Percentiles rank a stretch among this genome's conserved stretches.
These are phyloP conservation scores for Cutaneotrichosporon dermatis DNA, from an alignment of 1,284 basidiomycete species.

Conservation along the genomic window DNA sequence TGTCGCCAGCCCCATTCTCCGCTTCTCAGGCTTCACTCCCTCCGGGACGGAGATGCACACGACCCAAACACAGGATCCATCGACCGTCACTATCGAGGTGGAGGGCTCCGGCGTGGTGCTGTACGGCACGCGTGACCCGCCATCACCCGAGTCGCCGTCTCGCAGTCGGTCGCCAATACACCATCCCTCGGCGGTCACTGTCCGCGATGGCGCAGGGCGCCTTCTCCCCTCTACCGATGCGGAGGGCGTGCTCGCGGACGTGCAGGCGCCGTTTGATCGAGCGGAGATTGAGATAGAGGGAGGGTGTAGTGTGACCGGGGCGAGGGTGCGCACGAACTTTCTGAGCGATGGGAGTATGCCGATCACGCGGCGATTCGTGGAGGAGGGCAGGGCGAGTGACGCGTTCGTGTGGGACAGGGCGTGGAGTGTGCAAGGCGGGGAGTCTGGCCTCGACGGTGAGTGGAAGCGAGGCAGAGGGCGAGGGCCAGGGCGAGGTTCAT, in stretches of 20 bases:
- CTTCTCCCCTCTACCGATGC: background rate
- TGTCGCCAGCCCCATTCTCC: background rate
- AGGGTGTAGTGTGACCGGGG: background rate
- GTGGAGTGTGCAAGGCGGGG: background rate
- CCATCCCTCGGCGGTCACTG: background rate
- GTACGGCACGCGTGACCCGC: background rate
- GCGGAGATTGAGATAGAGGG: background rate
- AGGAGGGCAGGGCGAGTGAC: background rate
- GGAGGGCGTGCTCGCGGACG: background rate
- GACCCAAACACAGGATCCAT: background rate
- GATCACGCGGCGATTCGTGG: background rate
- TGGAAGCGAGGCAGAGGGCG: too few species aligned
- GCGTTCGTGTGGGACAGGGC: background rate
- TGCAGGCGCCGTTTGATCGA: background rate
- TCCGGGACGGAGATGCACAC: background rate
- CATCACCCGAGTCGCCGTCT: background rate
- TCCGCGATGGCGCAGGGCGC: background rate
- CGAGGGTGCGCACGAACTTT: background rate
- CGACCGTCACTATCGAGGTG: background rate
- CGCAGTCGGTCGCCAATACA: background rate
- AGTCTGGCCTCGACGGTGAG: too few species aligned
- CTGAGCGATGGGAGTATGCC: background rate
- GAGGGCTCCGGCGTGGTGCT: background rate
- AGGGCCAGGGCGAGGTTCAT: too few species aligned
- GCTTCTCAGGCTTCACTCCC: background rate